Conservation (phyloP, 73 alveolate genomes). For the Paramecium biaurelia region DNA sequence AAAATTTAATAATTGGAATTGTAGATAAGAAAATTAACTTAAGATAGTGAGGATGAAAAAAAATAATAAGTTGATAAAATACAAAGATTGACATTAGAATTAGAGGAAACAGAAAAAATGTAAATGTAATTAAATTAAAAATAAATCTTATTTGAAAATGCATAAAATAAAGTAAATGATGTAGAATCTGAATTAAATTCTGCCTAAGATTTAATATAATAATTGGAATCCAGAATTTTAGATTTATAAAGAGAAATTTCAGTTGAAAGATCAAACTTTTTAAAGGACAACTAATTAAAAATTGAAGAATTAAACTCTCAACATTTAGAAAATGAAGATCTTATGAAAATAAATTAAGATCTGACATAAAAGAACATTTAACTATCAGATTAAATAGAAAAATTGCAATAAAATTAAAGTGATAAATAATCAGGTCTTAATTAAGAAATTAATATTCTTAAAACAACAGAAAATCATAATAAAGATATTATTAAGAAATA, state of each 20-base stretch:
- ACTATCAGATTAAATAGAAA: background rate
- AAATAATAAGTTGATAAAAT: background rate
- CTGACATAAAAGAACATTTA: background rate
- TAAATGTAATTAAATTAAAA: background rate
- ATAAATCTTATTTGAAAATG: background rate
- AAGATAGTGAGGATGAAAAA: background rate
- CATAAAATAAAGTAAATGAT: background rate
- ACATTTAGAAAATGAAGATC: background rate
- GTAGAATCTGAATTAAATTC: background rate
- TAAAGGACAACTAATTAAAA: background rate
- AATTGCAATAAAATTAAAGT: background rate
- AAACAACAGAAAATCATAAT: background rate
- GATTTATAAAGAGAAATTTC: background rate
- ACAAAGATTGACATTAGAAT: background rate
- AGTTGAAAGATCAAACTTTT: background rate
- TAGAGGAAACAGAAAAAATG: background rate
- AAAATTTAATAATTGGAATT: background rate
- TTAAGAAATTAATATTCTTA: background rate
- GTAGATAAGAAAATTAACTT: background rate
- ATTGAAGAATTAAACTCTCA: background rate
- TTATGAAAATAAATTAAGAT: background rate
- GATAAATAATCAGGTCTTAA: background rate
- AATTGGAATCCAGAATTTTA: background rate
- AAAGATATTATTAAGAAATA: background rate
- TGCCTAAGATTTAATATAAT: background rate